A percentile compares a stretch with the other conserved stretches of the same genome.
phyloP scores from a whole-genome alignment of 164 flowering plant species.

The Magnolia sinica region DNA sequence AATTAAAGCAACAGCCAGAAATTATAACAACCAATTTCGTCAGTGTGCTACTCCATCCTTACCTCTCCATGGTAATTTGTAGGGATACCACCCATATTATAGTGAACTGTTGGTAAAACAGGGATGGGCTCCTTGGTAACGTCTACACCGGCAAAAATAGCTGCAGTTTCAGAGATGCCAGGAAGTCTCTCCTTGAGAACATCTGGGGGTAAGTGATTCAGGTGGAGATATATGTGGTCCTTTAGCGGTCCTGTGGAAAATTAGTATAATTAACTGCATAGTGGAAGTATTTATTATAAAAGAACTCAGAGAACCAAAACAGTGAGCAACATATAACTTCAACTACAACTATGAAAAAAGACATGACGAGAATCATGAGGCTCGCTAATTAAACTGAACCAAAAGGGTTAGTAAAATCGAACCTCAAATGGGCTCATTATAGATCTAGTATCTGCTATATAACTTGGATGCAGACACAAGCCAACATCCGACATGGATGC shows the following conservation, averaged over 20 bases:
- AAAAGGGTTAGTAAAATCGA: too few species aligned
- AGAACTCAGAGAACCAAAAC: background rate
- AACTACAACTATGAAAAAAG: too few species aligned
- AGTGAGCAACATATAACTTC: too few species aligned
- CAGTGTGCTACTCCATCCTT: conserved; percentile 3
- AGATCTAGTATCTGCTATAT: too few species aligned
- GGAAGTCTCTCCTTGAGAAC: conserved; percentile 99
- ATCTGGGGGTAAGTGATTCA: conserved; percentile 99
- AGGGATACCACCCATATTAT: conserved; percentile 99
- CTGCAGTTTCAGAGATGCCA: conserved; percentile 99
- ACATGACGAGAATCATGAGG: too few species aligned
- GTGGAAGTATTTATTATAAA: conserved; percentile 17
- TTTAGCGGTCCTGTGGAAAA: conserved; percentile 29
- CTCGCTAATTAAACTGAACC: too few species aligned
- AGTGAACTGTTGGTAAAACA: conserved; percentile 95
- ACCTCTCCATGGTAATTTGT: conserved; percentile 98
- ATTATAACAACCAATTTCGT: too few species aligned
- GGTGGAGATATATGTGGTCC: conserved; percentile 77
- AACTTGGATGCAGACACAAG: too few species aligned
- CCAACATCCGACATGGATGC: too few species aligned
- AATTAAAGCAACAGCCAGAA: background rate
- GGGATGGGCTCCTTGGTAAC: conserved; percentile 99
- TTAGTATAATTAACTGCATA: conserved; percentile 48
- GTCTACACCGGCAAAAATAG: conserved; percentile 98
- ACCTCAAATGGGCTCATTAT: too few species aligned